Percentiles rank a stretch among this genome's conserved stretches.
phyloP scores from a whole-genome alignment of 768 basidiomycete species.

The Tricholomella constricta region DNA sequence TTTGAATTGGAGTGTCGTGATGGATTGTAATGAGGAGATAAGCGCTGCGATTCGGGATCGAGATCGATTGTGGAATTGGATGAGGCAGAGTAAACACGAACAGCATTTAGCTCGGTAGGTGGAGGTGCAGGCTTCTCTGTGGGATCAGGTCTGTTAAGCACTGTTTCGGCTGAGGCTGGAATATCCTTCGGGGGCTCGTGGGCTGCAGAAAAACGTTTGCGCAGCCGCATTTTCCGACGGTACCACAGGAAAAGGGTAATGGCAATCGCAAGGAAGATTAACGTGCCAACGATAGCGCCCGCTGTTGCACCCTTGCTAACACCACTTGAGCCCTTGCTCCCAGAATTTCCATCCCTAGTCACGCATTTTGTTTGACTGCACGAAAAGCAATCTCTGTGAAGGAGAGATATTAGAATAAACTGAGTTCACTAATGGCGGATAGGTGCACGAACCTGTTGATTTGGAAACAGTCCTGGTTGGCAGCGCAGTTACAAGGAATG shows the following conservation, averaged over 20 bases:
- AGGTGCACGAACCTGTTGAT: constrained; percentile 53
- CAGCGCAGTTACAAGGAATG: constrained; percentile 55
- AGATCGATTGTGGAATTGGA: constrained; percentile 60
- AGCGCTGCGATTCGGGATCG: constrained; percentile 50
- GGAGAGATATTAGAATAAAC: constrained; percentile 1
- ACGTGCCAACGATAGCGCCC: constrained; percentile 66
- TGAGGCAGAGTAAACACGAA: constrained; percentile 51
- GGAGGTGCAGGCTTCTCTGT: constrained; percentile 55
- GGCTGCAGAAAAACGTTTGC: constrained; percentile 31
- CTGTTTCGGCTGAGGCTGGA: constrained; percentile 74
- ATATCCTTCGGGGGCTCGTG: constrained; percentile 55
- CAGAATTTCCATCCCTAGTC: constrained; percentile 20
- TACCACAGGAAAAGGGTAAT: constrained; percentile 62
- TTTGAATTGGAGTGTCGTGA: constrained; percentile 47
- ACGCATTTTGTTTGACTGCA: constrained; percentile 61
- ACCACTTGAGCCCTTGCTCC: constrained; percentile 34
- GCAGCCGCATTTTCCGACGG: constrained; percentile 54
- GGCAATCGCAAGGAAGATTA: constrained; percentile 59
- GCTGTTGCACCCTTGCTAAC: constrained; percentile 72
- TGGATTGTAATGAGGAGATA: constrained; percentile 31
- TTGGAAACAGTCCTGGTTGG: constrained; percentile 58
- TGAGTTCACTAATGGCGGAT: background rate
- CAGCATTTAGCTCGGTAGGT: constrained; percentile 37
- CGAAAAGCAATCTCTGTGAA: constrained; percentile 57
- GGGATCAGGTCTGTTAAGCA: constrained; percentile 83